Conservation (phyloP, 139 green algal species). For the Tetratostichococcus sp. region DNA sequence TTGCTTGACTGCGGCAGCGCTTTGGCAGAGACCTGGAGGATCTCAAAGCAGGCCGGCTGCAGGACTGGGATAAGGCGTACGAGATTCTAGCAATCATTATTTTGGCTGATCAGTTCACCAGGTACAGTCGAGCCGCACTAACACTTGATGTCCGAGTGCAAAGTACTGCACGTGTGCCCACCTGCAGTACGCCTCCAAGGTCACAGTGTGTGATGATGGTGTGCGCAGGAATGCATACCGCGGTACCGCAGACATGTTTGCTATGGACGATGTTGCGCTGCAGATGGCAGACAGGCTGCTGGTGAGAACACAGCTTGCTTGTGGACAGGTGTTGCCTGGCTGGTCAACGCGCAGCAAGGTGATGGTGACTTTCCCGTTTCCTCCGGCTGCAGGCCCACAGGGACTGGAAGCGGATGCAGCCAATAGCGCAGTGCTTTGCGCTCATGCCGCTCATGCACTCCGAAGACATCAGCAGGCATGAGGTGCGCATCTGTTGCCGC, state of each 20-base stretch:
- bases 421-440: not conserved
- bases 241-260: constrained; percentile 3
- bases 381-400: not conserved
- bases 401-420: not conserved
- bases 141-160: too few species aligned
- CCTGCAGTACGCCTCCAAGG: not conserved
- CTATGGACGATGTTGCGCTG: constrained; percentile 1
- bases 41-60: not conserved
- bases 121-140: too few species aligned
- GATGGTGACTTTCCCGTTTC: too few species aligned
- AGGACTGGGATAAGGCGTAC: not conserved
- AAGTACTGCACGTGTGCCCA: too few species aligned
- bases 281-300: not conserved
- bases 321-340: too few species aligned
- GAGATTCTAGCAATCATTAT: constrained; percentile 9
- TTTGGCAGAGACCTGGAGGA: constrained; percentile 5
- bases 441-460: not conserved
- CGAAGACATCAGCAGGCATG: not conserved
- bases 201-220: not conserved
- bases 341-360: too few species aligned
- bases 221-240: constrained; percentile 9
- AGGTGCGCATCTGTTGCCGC: not conserved
- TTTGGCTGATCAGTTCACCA: constrained; percentile 10
- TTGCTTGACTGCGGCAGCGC: not conserved
- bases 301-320: not conserved